These are phyloP conservation scores for Allomyces arbusculus DNA, from an alignment of 192 early-diverging fungal species.

Conservation along the genomic window DNA sequence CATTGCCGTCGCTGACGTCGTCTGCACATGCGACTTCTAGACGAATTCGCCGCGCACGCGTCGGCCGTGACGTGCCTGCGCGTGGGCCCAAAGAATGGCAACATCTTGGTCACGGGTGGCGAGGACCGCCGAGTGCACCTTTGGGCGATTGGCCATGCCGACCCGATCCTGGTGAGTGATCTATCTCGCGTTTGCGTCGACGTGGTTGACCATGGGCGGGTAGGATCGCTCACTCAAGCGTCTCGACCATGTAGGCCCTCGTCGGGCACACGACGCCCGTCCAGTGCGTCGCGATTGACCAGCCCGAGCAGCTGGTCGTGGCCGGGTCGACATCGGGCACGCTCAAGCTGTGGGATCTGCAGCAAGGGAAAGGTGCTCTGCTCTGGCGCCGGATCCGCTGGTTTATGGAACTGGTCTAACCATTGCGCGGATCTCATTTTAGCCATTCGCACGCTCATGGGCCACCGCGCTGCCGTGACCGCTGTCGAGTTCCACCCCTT, in stretches of 20 bases:
- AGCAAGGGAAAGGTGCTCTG: slow-evolving; percentile 34
- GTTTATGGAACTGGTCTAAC: too few relatives aligned
- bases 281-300: slow-evolving; percentile 31
- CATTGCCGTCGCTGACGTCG: too few relatives aligned
- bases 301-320: slow-evolving; percentile 34
- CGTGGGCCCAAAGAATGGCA: slow-evolving; percentile 30
- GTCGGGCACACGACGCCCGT: slow-evolving; percentile 21
- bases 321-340: slow-evolving; percentile 25
- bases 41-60: slow-evolving; percentile 17
- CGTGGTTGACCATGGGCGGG: too few relatives aligned
- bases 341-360: slow-evolving; percentile 42
- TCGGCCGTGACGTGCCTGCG: slow-evolving; percentile 21
- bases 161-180: slow-evolving; percentile 27
- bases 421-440: background rate
- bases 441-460: slow-evolving; percentile 33
- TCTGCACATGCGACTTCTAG: too few relatives aligned
- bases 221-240: background rate
- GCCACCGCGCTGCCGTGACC: slow-evolving; percentile 18
- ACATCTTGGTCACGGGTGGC: slow-evolving; percentile 33
- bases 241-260: slow-evolving; percentile 12
- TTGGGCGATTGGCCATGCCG: slow-evolving; percentile 30
- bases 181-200: background rate
- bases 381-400: too few relatives aligned
- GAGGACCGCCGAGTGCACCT: slow-evolving; percentile 30
- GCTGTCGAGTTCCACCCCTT: slow-evolving; percentile 39